These are phyloP conservation scores for Cyathus striatus DNA, from an alignment of 768 basidiomycete genomes.

Conservation along the genomic window DNA sequence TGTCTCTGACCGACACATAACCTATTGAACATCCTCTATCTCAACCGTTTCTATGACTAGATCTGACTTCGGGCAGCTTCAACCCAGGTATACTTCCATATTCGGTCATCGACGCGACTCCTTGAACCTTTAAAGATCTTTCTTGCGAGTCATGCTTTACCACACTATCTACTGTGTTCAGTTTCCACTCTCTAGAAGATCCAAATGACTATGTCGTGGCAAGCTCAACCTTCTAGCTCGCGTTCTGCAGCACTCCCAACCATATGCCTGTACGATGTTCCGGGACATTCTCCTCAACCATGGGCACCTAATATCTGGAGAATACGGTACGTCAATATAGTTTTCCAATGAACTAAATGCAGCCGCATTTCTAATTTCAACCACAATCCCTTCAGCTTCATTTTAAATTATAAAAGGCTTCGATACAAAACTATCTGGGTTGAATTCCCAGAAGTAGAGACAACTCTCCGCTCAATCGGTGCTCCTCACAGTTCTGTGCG, in stretches of 20 bases:
- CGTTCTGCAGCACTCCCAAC: slow-evolving; percentile 28
- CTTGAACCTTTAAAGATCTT: neutral
- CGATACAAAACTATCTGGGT: slow-evolving; percentile 68
- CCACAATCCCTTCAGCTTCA: slow-evolving; percentile 37
- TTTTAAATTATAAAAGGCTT: slow-evolving; percentile 74
- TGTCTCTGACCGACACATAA: neutral
- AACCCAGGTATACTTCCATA: no score
- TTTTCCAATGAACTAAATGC: neutral
- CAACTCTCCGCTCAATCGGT: slow-evolving; percentile 49
- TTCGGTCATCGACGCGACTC: no score
- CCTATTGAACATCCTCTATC: neutral
- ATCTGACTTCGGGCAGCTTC: slow-evolving; percentile 6
- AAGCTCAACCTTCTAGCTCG: slow-evolving; percentile 10
- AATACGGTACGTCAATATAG: slow-evolving; percentile 40
- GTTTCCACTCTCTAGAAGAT: no score
- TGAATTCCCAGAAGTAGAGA: slow-evolving; percentile 65
- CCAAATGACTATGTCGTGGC: slow-evolving; percentile 11
- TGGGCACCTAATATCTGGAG: slow-evolving; percentile 79
- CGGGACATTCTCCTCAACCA: slow-evolving; percentile 54
- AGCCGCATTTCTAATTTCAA: slow-evolving; percentile 1
- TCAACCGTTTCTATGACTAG: slow-evolving; percentile 5
- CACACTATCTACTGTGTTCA: no score
- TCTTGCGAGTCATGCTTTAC: no score
- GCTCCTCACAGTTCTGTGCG: slow-evolving; percentile 52
- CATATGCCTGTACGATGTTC: slow-evolving; percentile 66